Evolutionary conservation across 2,329 filamentous ascomycete species (phyloP), one percentile per base, ranked within the genome.

Genomic region (Aureobasidium vineae): DNA sequence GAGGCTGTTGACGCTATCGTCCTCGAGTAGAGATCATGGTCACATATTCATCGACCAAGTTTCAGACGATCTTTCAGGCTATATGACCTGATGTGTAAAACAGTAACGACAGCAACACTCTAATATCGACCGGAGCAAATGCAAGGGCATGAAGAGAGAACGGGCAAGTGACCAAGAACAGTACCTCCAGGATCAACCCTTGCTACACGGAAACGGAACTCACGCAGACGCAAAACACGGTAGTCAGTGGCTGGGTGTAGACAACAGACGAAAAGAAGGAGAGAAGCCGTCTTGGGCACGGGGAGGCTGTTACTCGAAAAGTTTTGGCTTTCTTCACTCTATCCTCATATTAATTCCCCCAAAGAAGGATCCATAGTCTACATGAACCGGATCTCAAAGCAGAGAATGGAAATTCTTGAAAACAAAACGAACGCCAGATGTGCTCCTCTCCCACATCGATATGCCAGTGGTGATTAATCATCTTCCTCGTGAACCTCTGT

Each of bases 401-500:
- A 49, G 41, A 60, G n/a, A 50, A 50, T 40, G 31, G 15, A 50
- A 38, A 63, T 26, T 36, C 23, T 33, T 47, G 21, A 36, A 60
- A 60, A 60, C 40, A 31, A 40, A 41, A 45, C 33, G 38, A 60
- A 50, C 43, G 59, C 59, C 59, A 38, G 31, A 63, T 63, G 41
- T 50, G 59, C 43, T 28, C 43, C 31, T 61, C 59, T 38, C 33
- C 16, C 33, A 40, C 59, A 43, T 31, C 57, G 4, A 33, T 19
- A 63, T 63, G 59, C 59, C 59, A 49, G 21, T 64, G 47, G 33
- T 64, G 61, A 66, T 66, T 40, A 53, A 26, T 36, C 53, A 10
- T 47, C 52, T 36, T 33, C 41, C 4, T 59, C 43, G 33, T 23
- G 43, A 33, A 21, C 33, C 38, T 26, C n/a, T 23, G 36, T 21